Conservation (phyloP, 139 green algal species). For the Tetraselmis striata region DNA sequence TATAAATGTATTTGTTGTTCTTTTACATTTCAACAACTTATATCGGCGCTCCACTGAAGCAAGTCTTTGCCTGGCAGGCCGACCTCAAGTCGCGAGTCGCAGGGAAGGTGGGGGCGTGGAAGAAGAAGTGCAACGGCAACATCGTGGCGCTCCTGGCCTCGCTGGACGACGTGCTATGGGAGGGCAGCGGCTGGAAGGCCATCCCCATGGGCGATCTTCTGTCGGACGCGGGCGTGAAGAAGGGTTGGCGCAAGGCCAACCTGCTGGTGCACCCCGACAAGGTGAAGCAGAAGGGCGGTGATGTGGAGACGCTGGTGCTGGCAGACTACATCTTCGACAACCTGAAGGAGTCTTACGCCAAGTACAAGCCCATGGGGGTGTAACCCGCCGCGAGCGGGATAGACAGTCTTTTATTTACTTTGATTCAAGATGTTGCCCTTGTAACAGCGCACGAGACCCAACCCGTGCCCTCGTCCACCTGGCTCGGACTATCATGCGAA, state of each 20-base stretch:
- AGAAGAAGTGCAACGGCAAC: conserved; percentile 54
- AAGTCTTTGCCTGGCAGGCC: background rate
- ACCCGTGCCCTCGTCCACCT: too few relatives aligned
- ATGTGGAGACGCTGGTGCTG: conserved; percentile 69
- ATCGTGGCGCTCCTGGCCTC: conserved; percentile 77
- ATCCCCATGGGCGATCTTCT: conserved; percentile 78
- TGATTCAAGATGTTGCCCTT: too few relatives aligned
- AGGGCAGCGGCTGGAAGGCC: conserved; percentile 64
- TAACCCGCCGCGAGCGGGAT: too few relatives aligned
- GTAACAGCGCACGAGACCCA: too few relatives aligned
- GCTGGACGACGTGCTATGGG: conserved; percentile 85
- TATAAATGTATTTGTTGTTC: too few relatives aligned
- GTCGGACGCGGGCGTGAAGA: conserved; percentile 10
- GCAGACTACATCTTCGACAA: conserved; percentile 90
- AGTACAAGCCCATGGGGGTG: background rate
- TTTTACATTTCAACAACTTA: too few relatives aligned
- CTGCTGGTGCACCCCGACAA: conserved; percentile 94
- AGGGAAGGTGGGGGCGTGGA: conserved; percentile 22
- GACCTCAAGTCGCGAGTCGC: conserved; percentile 18
- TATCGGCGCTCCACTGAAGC: background rate
- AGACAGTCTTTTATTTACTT: too few relatives aligned
- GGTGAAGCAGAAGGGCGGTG: conserved; percentile 80
- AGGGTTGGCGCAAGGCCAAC: conserved; percentile 83
- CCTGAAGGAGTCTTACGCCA: conserved; percentile 64
- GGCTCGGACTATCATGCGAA: too few relatives aligned